These are phyloP conservation scores for Porpolomopsis calyptriformis DNA, from an alignment of 768 basidiomycete species.

Conservation along the genomic window DNA sequence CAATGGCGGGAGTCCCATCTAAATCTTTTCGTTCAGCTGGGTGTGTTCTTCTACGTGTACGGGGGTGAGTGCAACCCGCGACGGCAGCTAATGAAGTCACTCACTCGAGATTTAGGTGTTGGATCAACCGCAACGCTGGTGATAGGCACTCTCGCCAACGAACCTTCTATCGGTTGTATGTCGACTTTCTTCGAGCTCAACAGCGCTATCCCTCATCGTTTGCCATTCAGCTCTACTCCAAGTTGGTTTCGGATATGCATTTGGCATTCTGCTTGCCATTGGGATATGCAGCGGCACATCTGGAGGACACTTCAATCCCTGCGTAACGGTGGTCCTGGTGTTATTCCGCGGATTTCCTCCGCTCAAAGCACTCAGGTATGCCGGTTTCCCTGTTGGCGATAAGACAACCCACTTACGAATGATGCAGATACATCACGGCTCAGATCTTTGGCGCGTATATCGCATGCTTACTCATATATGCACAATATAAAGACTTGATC, in stretches of 20 bases:
- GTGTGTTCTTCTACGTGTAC: constrained; percentile 52
- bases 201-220: constrained; percentile 1
- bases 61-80: constrained; percentile 26
- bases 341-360: constrained; percentile 47
- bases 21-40: constrained; percentile 28
- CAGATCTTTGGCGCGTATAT: constrained; percentile 60
- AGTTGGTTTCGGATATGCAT: constrained; percentile 46
- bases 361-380: constrained; percentile 40
- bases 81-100: background rate
- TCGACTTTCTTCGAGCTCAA: constrained; percentile 3
- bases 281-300: constrained; percentile 41
- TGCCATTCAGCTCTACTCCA: constrained; percentile 37
- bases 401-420: background rate
- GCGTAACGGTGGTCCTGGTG: constrained; percentile 42
- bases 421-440: constrained; percentile 47
- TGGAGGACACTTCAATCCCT: constrained; percentile 58
- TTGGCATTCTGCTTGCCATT: constrained; percentile 52
- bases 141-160: constrained; percentile 34
- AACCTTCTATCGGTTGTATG: constrained; percentile 41
- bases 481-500: constrained; percentile 48
- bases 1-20: background rate
- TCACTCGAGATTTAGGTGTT: constrained; percentile 28
- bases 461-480: constrained; percentile 49
- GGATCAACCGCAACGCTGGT: constrained; percentile 44
- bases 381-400: constrained; percentile 1